phyloP scores from a whole-genome alignment of 108 stramenopile species.

The Cyclotella cryptica region DNA sequence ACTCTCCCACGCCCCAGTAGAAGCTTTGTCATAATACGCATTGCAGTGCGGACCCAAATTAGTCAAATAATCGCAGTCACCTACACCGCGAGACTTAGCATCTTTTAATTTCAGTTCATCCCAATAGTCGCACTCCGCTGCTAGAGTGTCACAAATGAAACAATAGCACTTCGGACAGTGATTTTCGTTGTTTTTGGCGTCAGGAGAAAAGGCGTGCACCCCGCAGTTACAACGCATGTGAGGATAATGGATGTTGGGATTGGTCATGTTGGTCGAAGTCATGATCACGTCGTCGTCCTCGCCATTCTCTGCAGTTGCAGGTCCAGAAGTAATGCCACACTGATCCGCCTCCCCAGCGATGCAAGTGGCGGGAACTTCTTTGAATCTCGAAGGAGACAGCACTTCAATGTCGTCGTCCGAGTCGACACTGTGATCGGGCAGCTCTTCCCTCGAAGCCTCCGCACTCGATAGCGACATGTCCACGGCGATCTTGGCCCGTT shows the following conservation, averaged over 20 bases:
- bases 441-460: too few relatives aligned
- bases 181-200: slow-evolving; percentile 19
- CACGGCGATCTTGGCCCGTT: background rate
- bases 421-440: too few relatives aligned
- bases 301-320: background rate
- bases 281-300: slow-evolving; percentile 54
- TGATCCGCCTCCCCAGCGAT: background rate
- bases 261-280: slow-evolving; percentile 50
- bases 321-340: background rate
- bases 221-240: slow-evolving; percentile 63
- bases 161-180: slow-evolving; percentile 79
- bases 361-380: background rate
- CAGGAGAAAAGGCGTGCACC: slow-evolving; percentile 32
- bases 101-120: too few relatives aligned
- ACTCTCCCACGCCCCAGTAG: background rate
- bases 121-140: slow-evolving; percentile 59
- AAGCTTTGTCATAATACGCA: slow-evolving; percentile 24
- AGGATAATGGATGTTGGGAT: slow-evolving; percentile 70
- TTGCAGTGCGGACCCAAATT: slow-evolving; percentile 31
- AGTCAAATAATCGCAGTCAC: background rate
- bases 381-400: background rate
- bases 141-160: slow-evolving; percentile 62
- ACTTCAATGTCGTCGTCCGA: slow-evolving; percentile 1
- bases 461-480: background rate
- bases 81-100: too few relatives aligned